phyloP scores from a whole-genome alignment of 768 basidiomycete species.

The Tylopilus balloui region DNA sequence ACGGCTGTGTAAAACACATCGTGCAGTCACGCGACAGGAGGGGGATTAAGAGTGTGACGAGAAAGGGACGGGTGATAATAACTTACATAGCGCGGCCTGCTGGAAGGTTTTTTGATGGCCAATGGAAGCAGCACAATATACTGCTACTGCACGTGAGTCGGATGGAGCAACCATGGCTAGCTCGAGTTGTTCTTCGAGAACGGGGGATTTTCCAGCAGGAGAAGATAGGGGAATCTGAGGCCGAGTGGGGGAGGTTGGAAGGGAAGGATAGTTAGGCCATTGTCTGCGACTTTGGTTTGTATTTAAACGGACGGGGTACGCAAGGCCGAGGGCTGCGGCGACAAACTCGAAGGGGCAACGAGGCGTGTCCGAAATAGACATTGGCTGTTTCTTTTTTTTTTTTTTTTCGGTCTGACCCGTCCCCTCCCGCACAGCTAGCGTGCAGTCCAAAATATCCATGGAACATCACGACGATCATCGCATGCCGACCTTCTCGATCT shows the following conservation, averaged over 20 bases:
- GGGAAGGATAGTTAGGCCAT: constrained; percentile 12
- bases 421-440: not conserved
- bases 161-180: constrained; percentile 30
- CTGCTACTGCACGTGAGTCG: constrained; percentile 51
- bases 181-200: constrained; percentile 10
- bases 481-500: not conserved
- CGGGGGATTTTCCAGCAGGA: not conserved
- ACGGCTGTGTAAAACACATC: constrained; percentile 44
- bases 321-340: constrained; percentile 14
- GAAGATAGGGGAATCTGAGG: not conserved
- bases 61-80: not conserved
- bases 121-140: constrained; percentile 77
- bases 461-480: too few species aligned
- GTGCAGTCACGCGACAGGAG: constrained; percentile 3
- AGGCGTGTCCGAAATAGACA: constrained; percentile 11
- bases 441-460: not conserved
- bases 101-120: constrained; percentile 61
- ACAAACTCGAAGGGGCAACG: constrained; percentile 15
- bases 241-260: constrained; percentile 3
- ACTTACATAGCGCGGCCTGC: constrained; percentile 68
- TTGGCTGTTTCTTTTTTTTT: too few species aligned
- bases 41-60: not conserved
- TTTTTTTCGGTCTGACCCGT: not conserved
- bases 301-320: constrained; percentile 25
- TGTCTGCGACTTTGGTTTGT: not conserved